Base-by-base conservation (phyloP, 2,329 filamentous ascomycete species). In the Elsinoe arachidis region DNA sequence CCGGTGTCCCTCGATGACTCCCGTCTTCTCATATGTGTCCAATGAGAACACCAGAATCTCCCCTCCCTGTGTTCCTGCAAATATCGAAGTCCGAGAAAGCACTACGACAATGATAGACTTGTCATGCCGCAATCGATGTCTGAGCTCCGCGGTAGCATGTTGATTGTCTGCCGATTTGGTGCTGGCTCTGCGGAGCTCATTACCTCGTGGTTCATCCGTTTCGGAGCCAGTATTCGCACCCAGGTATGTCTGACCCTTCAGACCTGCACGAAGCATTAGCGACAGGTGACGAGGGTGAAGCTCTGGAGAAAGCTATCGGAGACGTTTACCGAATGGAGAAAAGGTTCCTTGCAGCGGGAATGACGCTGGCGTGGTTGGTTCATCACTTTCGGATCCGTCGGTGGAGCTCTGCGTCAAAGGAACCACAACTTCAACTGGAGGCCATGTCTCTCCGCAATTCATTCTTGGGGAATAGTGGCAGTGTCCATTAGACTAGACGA, bases 21-120 rank as follows among this genome's bases (percentile, higher is more conserved):
- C 79, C 26, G 88, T 81, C 53, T 87, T 84, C 70, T 95, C 86
- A 69, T 91, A 99, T 6, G 89, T 95, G 63, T 86, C 85, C 44
- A 99, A 80, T 2, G 87, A 90, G 87, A 90, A 99, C 44, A 91
- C 79, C 46, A 95, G 79, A 60, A 99, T 95, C 74, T 96, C 90
- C 60, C 93, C 93, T 61, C 90, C 88, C 69, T 96, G 90, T 1
- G 93, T 91, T 39, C 93, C 93, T 15, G 92, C 91, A 71, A 90
- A 99, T 56, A 99, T 87, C 68, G 85, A 86, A 49, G 87, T 80
- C 54, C 88, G 80, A 58, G 89, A 90, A 21, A 96, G 83, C 3
- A 85, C 88, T 57, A 99, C 80, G 7, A 90, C 84, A 53, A 99
- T 83, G 49, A 95, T 87, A 2, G 87, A 90, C 70, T 84, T 88